Base-by-base conservation (phyloP, 1,139 yeast species). In the Pichia sp. region DNA sequence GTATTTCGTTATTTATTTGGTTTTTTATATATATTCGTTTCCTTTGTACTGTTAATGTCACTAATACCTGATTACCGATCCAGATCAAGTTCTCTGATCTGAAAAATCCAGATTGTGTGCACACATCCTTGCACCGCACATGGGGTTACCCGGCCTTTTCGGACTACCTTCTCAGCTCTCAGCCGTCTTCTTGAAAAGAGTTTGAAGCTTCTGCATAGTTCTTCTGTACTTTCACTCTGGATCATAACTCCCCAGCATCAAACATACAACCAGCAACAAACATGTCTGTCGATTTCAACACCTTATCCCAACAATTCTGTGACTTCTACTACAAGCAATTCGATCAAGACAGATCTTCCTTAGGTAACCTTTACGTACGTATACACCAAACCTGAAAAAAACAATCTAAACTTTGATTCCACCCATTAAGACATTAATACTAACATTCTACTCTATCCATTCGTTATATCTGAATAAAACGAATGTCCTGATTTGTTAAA, bases 291-390 rank as follows among this genome's bases (percentile, higher is more conserved):
- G 91, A 85, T 68, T 84, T 84, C 71, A 83, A 78, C 73, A 77
- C 89, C 60, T 78, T 79, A 58, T 81, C 84, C 32, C 67, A 85
- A 67, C 96, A 90, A 71, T 91, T 91, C 75, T 88, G 96, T 66
- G 84, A 78, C 68, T 93, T 90, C 67, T 93, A 93, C 81, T 93
- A 93, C 81, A 86, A 88, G 68, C 96, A 89, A 71, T 93, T 93
- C 66, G 98, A 93, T 69, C 69, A 83, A 60, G 96, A 93, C 71
- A 87, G 99, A 76, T 69, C 89, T 52, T 94, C 88, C 70, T 81
- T 93, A 67, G 96, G 96, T 59, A 85, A 88, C 74, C 81, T 93
- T 62, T 93, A 93, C 83, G 79, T 75, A 67, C 42, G 77, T 70
- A 20, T 18, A 8, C 14, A 27, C 12, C 10, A 10, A 10, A 28